Evolutionary conservation across 169 alveolate species (phyloP).

Genomic region (Plasmodium gonderi): DNA sequence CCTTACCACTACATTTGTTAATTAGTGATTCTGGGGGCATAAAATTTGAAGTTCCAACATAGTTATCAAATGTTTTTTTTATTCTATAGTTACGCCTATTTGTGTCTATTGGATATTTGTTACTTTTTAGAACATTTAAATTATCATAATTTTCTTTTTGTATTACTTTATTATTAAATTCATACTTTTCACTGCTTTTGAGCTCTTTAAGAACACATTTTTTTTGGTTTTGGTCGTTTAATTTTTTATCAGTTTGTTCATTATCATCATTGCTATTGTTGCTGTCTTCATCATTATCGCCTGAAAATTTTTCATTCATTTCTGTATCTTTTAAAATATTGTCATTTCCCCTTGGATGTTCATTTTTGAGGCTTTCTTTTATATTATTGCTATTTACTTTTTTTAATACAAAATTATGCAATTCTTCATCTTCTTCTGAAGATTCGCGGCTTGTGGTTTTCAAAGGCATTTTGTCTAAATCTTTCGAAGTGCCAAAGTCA

Average conservation of each 20-base stretch:
- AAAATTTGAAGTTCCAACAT: conserved; percentile 94
- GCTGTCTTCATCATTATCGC: conserved; percentile 2
- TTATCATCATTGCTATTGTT: not conserved
- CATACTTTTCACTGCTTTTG: conserved; percentile 49
- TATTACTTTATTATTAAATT: conserved; percentile 21
- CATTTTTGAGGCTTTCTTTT: conserved; percentile 16
- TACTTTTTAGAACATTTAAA: conserved; percentile 3
- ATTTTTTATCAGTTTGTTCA: conserved; percentile 17
- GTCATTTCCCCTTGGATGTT: not conserved
- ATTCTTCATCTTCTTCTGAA: not conserved
- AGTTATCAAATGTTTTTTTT: conserved; percentile 86
- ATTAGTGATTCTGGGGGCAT: conserved; percentile 95
- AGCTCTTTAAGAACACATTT: conserved; percentile 23
- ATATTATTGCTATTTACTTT: conserved; percentile 12
- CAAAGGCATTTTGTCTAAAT: conserved; percentile 70
- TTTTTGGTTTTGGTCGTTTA: conserved; percentile 4
- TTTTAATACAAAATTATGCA: conserved; percentile 14
- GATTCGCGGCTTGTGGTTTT: not conserved
- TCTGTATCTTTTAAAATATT: conserved; percentile 14
- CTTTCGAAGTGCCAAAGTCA: conserved; percentile 94
- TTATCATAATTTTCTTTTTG: conserved; percentile 6
- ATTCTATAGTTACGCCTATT: conserved; percentile 55
- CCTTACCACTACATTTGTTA: conserved; percentile 87
- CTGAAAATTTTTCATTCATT: not conserved
- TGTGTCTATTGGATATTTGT: conserved; percentile 7